Conservation (phyloP, 2,329 filamentous ascomycete species). For the Trichoderma sp. region DNA sequence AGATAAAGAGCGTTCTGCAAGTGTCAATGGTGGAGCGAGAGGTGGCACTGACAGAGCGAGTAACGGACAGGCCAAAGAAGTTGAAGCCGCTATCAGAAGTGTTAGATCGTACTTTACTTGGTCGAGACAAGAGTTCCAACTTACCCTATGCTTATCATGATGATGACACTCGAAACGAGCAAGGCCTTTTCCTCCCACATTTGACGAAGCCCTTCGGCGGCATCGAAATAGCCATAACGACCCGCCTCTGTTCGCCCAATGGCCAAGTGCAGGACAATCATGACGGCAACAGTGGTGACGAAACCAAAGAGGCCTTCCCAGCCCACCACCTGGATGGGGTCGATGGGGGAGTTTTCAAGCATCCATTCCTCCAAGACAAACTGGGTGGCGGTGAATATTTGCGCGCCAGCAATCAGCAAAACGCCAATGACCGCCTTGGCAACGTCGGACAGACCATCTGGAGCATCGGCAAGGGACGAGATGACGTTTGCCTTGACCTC, state of each 20-base stretch:
- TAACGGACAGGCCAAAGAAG: slow-evolving; percentile 95
- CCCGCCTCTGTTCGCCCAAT: slow-evolving; percentile 74
- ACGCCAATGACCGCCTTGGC: slow-evolving; percentile 73
- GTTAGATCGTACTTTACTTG: slow-evolving; percentile 13
- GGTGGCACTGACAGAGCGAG: slow-evolving; percentile 83
- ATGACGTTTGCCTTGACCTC: slow-evolving; percentile 52
- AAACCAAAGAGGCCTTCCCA: slow-evolving; percentile 97
- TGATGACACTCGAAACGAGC: slow-evolving; percentile 74
- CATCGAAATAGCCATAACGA: slow-evolving; percentile 82
- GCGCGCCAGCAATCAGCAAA: slow-evolving; percentile 84
- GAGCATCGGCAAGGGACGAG: slow-evolving; percentile 37
- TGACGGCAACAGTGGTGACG: slow-evolving; percentile 69
- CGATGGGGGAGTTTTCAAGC: slow-evolving; percentile 60
- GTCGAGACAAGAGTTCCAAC: not conserved
- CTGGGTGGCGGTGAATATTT: slow-evolving; percentile 95
- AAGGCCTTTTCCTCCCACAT: slow-evolving; percentile 70
- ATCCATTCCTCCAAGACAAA: slow-evolving; percentile 97
- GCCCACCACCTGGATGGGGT: slow-evolving; percentile 86
- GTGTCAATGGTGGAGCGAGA: slow-evolving; percentile 96
- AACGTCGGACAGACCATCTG: slow-evolving; percentile 37
- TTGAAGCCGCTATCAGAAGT: slow-evolving; percentile 74
- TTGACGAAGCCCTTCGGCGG: slow-evolving; percentile 78
- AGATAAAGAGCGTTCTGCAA: slow-evolving; percentile 95
- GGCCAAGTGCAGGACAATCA: slow-evolving; percentile 73
- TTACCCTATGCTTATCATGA: slow-evolving; percentile 97